Conservation (phyloP, 2,329 filamentous ascomycete species). For the Nemania sp. region DNA sequence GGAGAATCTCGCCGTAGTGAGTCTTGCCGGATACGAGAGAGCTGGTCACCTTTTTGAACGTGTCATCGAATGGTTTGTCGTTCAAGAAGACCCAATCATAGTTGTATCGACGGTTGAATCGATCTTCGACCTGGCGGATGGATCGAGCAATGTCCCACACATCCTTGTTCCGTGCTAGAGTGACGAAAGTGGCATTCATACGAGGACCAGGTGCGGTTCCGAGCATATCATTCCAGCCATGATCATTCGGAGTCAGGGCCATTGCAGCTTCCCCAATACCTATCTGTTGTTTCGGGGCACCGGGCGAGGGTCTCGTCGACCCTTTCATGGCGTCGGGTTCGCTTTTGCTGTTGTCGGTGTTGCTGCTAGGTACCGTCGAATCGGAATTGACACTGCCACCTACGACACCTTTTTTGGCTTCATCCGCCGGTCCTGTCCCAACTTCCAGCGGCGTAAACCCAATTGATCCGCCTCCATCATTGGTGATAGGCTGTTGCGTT, state of each 20-base stretch:
- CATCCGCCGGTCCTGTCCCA: conserved; percentile 18
- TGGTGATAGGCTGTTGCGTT: conserved; percentile 30
- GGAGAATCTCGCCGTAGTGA: conserved; percentile 84
- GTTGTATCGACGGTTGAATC: conserved; percentile 95
- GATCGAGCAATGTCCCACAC: conserved; percentile 96
- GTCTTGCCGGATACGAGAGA: conserved; percentile 92
- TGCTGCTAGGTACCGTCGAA: conserved; percentile 25
- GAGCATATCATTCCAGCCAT: conserved; percentile 57
- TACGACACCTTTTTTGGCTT: conserved; percentile 19
- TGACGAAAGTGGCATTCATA: conserved; percentile 98
- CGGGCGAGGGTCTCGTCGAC: conserved; percentile 34
- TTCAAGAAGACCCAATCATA: conserved; percentile 99
- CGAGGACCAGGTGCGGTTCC: conserved; percentile 67
- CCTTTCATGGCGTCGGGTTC: conserved; percentile 36
- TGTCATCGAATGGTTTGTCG: conserved; percentile 89
- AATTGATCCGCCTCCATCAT: conserved; percentile 37
- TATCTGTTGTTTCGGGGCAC: conserved; percentile 41
- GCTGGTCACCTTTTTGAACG: conserved; percentile 89
- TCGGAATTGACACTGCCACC: conserved; percentile 22
- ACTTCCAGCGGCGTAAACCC: conserved; percentile 37
- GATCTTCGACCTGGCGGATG: conserved; percentile 95
- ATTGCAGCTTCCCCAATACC: conserved; percentile 53
- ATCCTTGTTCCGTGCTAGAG: conserved; percentile 88
- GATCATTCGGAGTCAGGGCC: conserved; percentile 56
- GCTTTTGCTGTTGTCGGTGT: conserved; percentile 32